A percentile compares a stretch with the other conserved stretches of the same genome.
These are phyloP conservation scores for Talaromyces marneffei DNA, from an alignment of 2,329 filamentous ascomycete genomes.

Conservation along the genomic window DNA sequence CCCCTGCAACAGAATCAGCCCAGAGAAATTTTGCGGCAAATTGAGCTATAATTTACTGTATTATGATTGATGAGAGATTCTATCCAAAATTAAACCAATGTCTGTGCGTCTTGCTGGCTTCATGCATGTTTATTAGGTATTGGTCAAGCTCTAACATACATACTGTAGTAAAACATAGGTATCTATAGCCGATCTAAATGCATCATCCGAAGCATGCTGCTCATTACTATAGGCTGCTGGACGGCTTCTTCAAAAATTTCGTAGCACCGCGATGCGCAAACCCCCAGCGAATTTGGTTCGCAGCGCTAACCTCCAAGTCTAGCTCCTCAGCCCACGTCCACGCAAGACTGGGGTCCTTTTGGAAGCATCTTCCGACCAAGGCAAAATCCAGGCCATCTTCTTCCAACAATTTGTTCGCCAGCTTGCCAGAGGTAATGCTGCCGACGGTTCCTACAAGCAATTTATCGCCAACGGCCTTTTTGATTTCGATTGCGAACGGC, in stretches of 20 bases:
- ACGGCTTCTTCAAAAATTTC: slow-evolving; percentile 7
- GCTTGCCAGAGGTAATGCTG: slow-evolving; percentile 61
- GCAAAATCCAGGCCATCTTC: slow-evolving; percentile 59
- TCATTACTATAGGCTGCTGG: neutral
- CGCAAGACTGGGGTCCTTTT: slow-evolving; percentile 75
- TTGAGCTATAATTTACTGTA: neutral
- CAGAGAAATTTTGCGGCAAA: neutral
- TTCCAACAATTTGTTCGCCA: slow-evolving; percentile 58
- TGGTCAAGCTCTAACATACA: neutral
- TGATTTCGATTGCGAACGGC: slow-evolving; percentile 64
- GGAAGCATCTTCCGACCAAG: slow-evolving; percentile 67
- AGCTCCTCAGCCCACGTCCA: slow-evolving; percentile 48
- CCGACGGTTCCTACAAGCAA: slow-evolving; percentile 71
- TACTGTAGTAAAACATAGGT: too few species aligned
- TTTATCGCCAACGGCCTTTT: slow-evolving; percentile 65
- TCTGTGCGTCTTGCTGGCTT: neutral
- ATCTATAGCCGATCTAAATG: neutral
- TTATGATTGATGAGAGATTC: neutral
- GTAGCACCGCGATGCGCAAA: slow-evolving; percentile 20
- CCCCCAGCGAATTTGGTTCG: slow-evolving; percentile 29
- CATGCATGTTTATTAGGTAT: neutral
- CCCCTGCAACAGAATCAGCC: neutral
- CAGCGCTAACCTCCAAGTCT: slow-evolving; percentile 27
- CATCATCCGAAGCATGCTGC: too few species aligned
- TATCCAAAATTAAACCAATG: neutral